Evolutionary conservation across 331 rosid species (phyloP).

Genomic region (Prunus yedoensis): DNA sequence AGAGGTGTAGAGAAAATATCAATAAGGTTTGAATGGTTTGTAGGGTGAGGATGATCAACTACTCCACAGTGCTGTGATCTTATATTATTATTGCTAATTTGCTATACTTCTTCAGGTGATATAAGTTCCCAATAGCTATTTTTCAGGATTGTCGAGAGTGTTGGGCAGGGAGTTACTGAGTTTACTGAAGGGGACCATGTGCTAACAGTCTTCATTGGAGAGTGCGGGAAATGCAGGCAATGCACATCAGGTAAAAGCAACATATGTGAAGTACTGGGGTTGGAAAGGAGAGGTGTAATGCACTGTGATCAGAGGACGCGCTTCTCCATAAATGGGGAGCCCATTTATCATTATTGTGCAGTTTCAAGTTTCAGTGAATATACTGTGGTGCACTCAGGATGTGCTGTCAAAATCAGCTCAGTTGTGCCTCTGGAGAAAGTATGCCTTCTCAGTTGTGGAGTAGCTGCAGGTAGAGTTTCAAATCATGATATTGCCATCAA

Average conservation of each 20-base stretch:
- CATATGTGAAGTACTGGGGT: constrained; percentile 73
- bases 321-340: constrained; percentile 74
- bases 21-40: neutral
- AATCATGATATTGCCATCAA: neutral
- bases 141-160: constrained; percentile 93
- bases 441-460: constrained; percentile 92
- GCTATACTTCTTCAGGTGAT: neutral
- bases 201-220: constrained; percentile 90
- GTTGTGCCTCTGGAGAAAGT: constrained; percentile 73
- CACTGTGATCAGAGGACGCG: constrained; percentile 93
- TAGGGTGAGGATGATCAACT: neutral
- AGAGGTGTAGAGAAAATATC: neutral
- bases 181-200: constrained; percentile 85
- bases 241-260: constrained; percentile 87
- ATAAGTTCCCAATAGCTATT: neutral
- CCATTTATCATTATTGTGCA: constrained; percentile 90
- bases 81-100: no score
- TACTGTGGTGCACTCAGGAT: constrained; percentile 91
- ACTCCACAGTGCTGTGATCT: neutral
- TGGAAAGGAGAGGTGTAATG: constrained; percentile 89
- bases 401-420: constrained; percentile 80
- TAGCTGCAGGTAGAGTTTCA: constrained; percentile 76
- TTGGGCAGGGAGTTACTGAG: constrained; percentile 81
- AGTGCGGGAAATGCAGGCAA: constrained; percentile 68
- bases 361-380: constrained; percentile 98